These are phyloP conservation scores for Scutellaria baicalensis DNA, from an alignment of 257 asterid genomes.

Conservation along the genomic window DNA sequence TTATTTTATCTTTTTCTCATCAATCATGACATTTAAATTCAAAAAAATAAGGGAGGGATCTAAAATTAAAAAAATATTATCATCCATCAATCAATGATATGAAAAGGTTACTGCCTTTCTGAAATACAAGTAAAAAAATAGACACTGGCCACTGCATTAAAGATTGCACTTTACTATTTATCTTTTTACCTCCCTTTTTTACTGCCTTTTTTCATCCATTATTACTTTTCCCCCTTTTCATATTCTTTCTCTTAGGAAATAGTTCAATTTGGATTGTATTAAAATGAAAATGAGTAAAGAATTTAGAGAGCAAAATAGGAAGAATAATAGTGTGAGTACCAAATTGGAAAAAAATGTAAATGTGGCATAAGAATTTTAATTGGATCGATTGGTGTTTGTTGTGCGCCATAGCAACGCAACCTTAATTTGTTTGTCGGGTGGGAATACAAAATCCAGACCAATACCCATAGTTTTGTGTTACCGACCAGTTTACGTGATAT, in stretches of 20 bases:
- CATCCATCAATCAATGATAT: slow-evolving; percentile 39
- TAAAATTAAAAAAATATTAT: not conserved
- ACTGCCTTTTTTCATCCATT: not conserved
- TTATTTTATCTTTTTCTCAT: not conserved
- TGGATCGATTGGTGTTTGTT: not conserved
- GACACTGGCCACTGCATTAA: slow-evolving; percentile 16
- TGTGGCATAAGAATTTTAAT: not conserved
- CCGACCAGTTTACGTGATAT: no score
- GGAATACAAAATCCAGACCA: not conserved
- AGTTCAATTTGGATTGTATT: no score
- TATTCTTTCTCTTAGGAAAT: not conserved
- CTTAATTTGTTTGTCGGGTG: slow-evolving; percentile 13
- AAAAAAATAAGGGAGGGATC: slow-evolving; percentile 24
- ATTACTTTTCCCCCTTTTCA: not conserved
- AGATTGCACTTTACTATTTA: slow-evolving; percentile 19
- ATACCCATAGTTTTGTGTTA: no score
- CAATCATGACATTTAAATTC: slow-evolving; percentile 31
- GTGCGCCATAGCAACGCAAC: slow-evolving; percentile 26
- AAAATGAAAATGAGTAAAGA: no score
- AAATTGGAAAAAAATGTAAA: not conserved
- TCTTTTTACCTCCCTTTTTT: not conserved
- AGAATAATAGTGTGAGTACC: not conserved
- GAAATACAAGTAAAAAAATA: slow-evolving; percentile 16
- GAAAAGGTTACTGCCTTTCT: slow-evolving; percentile 45
- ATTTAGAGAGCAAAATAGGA: no score